Evolutionary conservation across 768 basidiomycete species (phyloP).

Genomic region (Tremella mesenterica): DNA sequence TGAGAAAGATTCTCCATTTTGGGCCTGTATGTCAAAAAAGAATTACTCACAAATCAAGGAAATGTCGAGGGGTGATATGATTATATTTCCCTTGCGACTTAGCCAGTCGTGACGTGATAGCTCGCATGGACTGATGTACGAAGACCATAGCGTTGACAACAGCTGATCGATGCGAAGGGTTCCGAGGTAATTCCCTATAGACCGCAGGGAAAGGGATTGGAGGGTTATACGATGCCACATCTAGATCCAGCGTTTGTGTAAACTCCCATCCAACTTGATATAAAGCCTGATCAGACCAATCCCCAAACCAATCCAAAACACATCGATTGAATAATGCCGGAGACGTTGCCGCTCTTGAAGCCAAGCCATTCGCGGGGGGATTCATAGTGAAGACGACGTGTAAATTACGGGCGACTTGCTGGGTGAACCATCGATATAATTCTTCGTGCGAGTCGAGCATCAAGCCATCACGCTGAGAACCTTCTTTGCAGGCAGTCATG

Average conservation of each 20-base stretch:
- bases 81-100: conserved; percentile 92
- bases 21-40: neutral
- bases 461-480: conserved; percentile 94
- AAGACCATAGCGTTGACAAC: conserved; percentile 88
- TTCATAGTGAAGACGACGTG: conserved; percentile 99
- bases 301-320: conserved; percentile 98
- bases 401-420: conserved; percentile 93
- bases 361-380: conserved; percentile 89
- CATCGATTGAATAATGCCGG: conserved; percentile 94
- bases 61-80: conserved; percentile 94
- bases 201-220: conserved; percentile 79
- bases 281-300: conserved; percentile 98
- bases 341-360: conserved; percentile 90
- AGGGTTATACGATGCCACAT: conserved; percentile 68
- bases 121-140: conserved; percentile 80
- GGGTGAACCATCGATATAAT: conserved; percentile 96
- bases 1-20: conserved; percentile 65
- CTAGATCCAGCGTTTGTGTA: conserved; percentile 85
- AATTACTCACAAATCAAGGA: conserved; percentile 84
- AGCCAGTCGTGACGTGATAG: conserved; percentile 78
- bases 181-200: conserved; percentile 71
- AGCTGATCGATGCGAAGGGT: conserved; percentile 82
- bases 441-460: conserved; percentile 99
- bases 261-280: conserved; percentile 98
- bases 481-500: conserved; percentile 99